Evolutionary conservation across 2,329 filamentous ascomycete genomes (phyloP), one percentile per base, ranked within the genome.

Genomic region (Sclerotinia glacialis): DNA sequence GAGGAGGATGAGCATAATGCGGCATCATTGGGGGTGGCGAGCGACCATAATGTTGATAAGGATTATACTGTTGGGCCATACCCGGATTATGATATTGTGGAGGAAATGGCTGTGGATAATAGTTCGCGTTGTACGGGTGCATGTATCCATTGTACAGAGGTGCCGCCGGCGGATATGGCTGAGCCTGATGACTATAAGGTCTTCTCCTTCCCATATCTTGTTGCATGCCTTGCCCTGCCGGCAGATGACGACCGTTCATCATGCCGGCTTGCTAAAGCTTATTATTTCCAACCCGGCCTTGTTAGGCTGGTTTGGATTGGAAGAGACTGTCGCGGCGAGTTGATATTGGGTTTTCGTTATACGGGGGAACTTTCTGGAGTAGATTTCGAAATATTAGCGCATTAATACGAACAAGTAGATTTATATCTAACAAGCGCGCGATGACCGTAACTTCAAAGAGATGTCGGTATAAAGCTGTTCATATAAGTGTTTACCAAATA

Each of bases 211-310:
- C 71, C 67, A 72, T 70, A 69, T 77, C 76, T 68, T 71, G 69
- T 60, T 74, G 75, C 72, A 77, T 76, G 78, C 83, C 83, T 80
- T 88, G 86, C 84, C 89, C 89, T 86, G 87, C 87, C 86, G 88
- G 86, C 87, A 89, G 86, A 89, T 89, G 87, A 84, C 83, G 84
- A 80, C 82, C 82, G 82, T 87, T 89, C 89, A 92, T 92, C 88
- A 84, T 91, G 85, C 86, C 87, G 86, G 85, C 85, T 80, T 85
- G 83, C 84, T 85, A 78, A 73, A 52, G 31, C 49, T 37, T 4
- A 34, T 46, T 68, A 49, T 69, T 69, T 70, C 69, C 69, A 71
- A 71, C 67, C 68, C 69, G 67, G 72, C 65, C 73, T 71, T 67
- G 71, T 73, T 67, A 56, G 46, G 52, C 26, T 62, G 65, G 46